Base-by-base conservation (phyloP, 2,329 filamentous ascomycete genomes). In the Colletotrichum kahawae region DNA sequence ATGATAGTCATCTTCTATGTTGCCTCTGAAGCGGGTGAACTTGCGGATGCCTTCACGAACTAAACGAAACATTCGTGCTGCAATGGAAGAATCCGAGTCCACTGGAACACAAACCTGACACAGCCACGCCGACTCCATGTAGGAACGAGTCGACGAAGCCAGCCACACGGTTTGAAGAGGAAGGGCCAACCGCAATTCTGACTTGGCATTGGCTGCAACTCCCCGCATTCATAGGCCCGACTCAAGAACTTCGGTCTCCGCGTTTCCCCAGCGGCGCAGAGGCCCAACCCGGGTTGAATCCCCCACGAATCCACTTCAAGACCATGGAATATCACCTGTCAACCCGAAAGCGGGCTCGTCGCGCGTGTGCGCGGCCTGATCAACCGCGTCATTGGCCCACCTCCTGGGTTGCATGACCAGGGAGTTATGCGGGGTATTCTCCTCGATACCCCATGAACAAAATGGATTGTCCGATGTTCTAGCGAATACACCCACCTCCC, bases 311-410 rank as follows among this genome's bases (percentile, higher is more conserved):
- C 43, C 43, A 51, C 43, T 21, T 51, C 10, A 5, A 21, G n/a
- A 16, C 43, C 43, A 21, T 51, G 43, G 43, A 51, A 21, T 10
- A 51, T 13, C 21, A 21, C 43, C 43, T 51, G n/a, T 21, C n/a
- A 13, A 1, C 10, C 4, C 10, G 43, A 51, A 13, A 21, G n/a
- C 21, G 43, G n/a, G 16, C 43, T 51, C 10, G 43, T 21, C n/a
- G n/a, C 43, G n/a, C n/a, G 43, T 16, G n/a, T 21, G n/a, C n/a
- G 43, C 43, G 43, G 54, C 24, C 16, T 57, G 24, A 57, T 36
- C 21, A 10, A n/a, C 43, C 51, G 33, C 43, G 64, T 36, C 48
- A 67, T 36, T 36, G 31, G 64, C 43, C 48, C 64, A 67, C 48
- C 43, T 48, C 10, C 64, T 9, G 18, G 34, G 31, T 34, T 18